A percentile compares a stretch with the other conserved stretches of the same genome.
Conservation (phyloP, 2,329 filamentous ascomycete species). For the Hortaea werneckii region DNA sequence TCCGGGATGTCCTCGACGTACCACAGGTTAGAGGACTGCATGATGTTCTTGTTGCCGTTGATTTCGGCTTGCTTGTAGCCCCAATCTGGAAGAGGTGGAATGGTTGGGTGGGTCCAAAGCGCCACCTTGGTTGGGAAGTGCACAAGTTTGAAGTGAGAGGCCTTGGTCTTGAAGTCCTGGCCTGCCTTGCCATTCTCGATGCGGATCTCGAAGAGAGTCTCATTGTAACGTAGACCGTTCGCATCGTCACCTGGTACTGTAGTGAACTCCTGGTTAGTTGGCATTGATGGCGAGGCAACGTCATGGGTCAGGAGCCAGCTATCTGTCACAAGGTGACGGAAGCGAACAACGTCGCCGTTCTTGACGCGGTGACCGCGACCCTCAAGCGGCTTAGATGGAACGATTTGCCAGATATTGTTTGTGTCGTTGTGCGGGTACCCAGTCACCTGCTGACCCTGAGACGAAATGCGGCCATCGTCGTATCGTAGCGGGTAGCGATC, state of each 20-base stretch:
- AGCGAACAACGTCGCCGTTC: slow-evolving; percentile 76
- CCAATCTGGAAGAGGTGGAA: slow-evolving; percentile 80
- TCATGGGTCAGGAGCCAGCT: slow-evolving; percentile 85
- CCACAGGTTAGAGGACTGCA: slow-evolving; percentile 88
- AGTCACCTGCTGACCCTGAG: slow-evolving; percentile 92
- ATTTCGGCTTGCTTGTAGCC: slow-evolving; percentile 96
- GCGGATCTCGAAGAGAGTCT: slow-evolving; percentile 86
- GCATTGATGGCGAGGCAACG: slow-evolving; percentile 89
- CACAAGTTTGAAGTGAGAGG: slow-evolving; percentile 90
- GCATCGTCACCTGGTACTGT: slow-evolving; percentile 65
- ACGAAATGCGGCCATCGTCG: slow-evolving; percentile 93
- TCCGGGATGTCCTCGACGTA: slow-evolving; percentile 84
- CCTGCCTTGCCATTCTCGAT: slow-evolving; percentile 74
- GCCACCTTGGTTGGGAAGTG: slow-evolving; percentile 92
- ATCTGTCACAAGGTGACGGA: slow-evolving; percentile 79
- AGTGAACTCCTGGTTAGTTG: slow-evolving; percentile 98
- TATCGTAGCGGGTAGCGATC: slow-evolving; percentile 88
- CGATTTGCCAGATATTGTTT: slow-evolving; percentile 95
- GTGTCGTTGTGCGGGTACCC: slow-evolving; percentile 97
- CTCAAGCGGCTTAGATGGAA: slow-evolving; percentile 53
- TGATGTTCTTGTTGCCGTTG: slow-evolving; percentile 95
- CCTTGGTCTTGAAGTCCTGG: slow-evolving; percentile 81
- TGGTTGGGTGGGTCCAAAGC: slow-evolving; percentile 93
- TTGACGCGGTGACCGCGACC: slow-evolving; percentile 56
- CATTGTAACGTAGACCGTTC: slow-evolving; percentile 63